Evolutionary conservation across 192 early-diverging fungal genomes (phyloP).

Genomic region (Backusella luteola): DNA sequence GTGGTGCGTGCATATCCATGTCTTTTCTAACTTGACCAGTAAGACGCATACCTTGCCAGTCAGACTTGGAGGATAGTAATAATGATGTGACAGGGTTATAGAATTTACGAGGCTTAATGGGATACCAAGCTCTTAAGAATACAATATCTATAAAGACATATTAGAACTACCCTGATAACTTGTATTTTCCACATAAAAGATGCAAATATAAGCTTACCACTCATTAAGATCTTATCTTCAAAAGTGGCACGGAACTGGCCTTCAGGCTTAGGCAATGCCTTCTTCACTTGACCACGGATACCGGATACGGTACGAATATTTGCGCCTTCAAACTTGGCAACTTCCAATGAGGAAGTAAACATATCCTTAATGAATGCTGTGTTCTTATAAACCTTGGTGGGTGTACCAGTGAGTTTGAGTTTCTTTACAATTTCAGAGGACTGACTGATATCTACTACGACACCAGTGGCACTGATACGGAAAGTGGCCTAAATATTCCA

Average conservation of each 20-base stretch:
- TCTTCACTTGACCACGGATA: conserved; percentile 98
- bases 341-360: conserved; percentile 95
- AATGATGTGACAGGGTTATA: conserved; percentile 98
- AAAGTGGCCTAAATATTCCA: conserved; percentile 54
- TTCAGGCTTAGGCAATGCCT: conserved; percentile 76
- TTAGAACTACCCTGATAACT: neutral
- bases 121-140: conserved; percentile 96
- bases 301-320: conserved; percentile 94
- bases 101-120: conserved; percentile 90
- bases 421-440: conserved; percentile 97
- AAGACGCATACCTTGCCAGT: conserved; percentile 88
- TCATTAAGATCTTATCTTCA: conserved; percentile 96
- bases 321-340: conserved; percentile 98
- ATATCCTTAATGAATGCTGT: conserved; percentile 98
- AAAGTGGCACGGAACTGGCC: conserved; percentile 97
- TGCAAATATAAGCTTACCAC: conserved; percentile 49
- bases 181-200: neutral
- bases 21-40: conserved; percentile 83
- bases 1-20: conserved; percentile 59
- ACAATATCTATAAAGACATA: conserved; percentile 79
- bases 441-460: conserved; percentile 92
- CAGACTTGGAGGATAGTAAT: conserved; percentile 68
- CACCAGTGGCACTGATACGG: conserved; percentile 95
- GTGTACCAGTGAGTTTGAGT: conserved; percentile 94
- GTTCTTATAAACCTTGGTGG: conserved; percentile 95